Conservation (phyloP, 2,329 filamentous ascomycete genomes). For the Botrytis pseudocinerea region DNA sequence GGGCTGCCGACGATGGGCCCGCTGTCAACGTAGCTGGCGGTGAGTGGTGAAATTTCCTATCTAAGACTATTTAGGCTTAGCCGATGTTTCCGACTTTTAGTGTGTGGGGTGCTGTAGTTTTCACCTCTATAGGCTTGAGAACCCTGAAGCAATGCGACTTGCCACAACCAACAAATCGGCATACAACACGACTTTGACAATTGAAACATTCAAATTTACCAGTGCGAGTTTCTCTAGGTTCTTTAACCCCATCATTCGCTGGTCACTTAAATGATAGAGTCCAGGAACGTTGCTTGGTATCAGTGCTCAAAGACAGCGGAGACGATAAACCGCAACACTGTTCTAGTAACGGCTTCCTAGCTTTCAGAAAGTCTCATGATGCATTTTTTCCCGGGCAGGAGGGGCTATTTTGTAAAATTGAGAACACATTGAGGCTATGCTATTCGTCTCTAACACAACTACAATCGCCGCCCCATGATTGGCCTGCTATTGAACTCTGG, state of each 20-base stretch:
- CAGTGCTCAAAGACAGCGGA: neutral
- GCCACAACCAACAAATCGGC: neutral
- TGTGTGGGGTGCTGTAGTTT: constrained; percentile 3
- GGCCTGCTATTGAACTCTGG: neutral
- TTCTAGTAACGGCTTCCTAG: no score
- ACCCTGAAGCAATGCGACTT: neutral
- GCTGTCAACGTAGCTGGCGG: constrained; percentile 20
- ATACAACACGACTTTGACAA: constrained; percentile 6
- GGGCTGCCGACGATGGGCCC: constrained; percentile 6
- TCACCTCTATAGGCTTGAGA: neutral
- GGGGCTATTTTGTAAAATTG: neutral
- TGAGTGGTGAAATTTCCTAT: neutral
- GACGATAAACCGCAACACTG: neutral
- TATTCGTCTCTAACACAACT: neutral
- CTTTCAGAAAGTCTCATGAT: neutral
- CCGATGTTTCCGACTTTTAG: neutral
- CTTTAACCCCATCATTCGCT: neutral
- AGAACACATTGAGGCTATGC: neutral
- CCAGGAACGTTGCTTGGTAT: neutral
- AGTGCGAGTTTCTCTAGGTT: neutral
- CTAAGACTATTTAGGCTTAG: constrained; percentile 6
- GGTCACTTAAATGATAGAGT: neutral
- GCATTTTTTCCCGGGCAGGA: neutral
- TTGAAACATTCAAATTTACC: neutral
- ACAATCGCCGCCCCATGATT: neutral